Base-by-base conservation (phyloP, 2,329 filamentous ascomycete genomes). In the Chaetomiaceae sp. region DNA sequence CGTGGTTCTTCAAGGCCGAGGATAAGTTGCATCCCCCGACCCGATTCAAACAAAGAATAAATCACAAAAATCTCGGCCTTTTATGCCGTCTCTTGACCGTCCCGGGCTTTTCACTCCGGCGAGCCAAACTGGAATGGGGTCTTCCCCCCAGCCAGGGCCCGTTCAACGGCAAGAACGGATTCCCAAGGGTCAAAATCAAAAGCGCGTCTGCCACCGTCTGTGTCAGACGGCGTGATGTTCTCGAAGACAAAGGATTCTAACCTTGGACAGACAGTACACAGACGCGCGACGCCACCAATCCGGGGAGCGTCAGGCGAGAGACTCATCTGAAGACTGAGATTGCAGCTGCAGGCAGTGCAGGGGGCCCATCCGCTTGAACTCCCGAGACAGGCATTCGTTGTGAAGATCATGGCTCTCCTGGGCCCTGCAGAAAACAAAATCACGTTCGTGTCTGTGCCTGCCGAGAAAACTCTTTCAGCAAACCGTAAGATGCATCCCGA, bases 381-480 rank as follows among this genome's bases (percentile, higher is more conserved):
- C 25, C 6, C 6, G 10, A 23, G 37, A 21, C 19, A 14, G 10
- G 37, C 14, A 27, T 9, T n/a, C 21, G 13, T 7, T 5, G 30
- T 25, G 20, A 35, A 19, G 30, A 42, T 42, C n/a, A n/a, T n/a
- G n/a, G n/a, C n/a, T n/a, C 38, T 48, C 46, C 39, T 43, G 39
- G 19, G 4, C 14, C 25, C 19, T 50, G 41, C 48, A 50, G 48
- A 19, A n/a, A 33, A 44, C 40, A 44, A 44, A 40, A 50, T 40
- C n/a, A 50, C 13, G 30, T 39, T 19, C 20, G 27, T 27, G 19
- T 37, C 30, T 2, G 13, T n/a, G 8, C n/a, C n/a, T n/a, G n/a
- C 30, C 16, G 5, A 4, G 38, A 38, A 27, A 37, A 43, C 4
- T 8, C 16, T 5, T 31, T 13, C 12, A 12, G 3, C 10, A 9